phyloP scores from a whole-genome alignment of 2,329 filamentous ascomycete genomes.

The Pseudopyricularia javanii region DNA sequence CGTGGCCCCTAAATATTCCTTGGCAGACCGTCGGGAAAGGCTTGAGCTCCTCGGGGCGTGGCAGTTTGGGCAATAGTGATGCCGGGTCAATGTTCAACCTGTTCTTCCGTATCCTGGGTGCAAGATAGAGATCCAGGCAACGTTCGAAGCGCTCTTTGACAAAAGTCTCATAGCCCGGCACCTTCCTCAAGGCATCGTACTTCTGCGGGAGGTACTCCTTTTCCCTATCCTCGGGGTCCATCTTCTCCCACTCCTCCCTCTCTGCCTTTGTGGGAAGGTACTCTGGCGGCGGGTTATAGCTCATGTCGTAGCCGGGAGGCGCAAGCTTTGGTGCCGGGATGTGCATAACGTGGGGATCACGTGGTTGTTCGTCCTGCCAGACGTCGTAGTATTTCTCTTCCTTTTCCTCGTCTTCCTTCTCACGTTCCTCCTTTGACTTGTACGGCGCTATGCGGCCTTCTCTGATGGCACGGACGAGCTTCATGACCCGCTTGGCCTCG shows the following conservation, averaged over 20 bases:
- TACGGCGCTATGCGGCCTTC: conserved; percentile 91
- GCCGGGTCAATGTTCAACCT: conserved; percentile 94
- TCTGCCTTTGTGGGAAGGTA: conserved; percentile 83
- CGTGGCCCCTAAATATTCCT: conserved; percentile 77
- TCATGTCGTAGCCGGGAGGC: conserved; percentile 88
- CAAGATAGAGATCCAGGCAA: conserved; percentile 89
- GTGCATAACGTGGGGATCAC: conserved; percentile 81
- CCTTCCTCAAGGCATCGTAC: conserved; percentile 74
- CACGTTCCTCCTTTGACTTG: conserved; percentile 54
- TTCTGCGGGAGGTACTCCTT: conserved; percentile 77
- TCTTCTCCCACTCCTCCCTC: conserved; percentile 70
- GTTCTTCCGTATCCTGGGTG: conserved; percentile 82
- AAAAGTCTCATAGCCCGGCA: conserved; percentile 80
- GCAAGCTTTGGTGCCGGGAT: conserved; percentile 87
- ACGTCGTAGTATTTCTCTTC: conserved; percentile 72
- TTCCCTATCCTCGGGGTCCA: conserved; percentile 82
- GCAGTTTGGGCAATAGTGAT: conserved; percentile 83
- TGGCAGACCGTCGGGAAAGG: conserved; percentile 89
- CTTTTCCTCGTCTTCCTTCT: conserved; percentile 60
- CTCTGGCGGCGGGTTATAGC: conserved; percentile 90
- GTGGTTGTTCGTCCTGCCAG: conserved; percentile 83
- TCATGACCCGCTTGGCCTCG: conserved; percentile 92
- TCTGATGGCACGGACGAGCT: conserved; percentile 88
- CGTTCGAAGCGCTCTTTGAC: conserved; percentile 95
- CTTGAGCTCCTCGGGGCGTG: conserved; percentile 82